Evolutionary conservation across 306 rosid species (phyloP).

Genomic region (Datisca glomerata): DNA sequence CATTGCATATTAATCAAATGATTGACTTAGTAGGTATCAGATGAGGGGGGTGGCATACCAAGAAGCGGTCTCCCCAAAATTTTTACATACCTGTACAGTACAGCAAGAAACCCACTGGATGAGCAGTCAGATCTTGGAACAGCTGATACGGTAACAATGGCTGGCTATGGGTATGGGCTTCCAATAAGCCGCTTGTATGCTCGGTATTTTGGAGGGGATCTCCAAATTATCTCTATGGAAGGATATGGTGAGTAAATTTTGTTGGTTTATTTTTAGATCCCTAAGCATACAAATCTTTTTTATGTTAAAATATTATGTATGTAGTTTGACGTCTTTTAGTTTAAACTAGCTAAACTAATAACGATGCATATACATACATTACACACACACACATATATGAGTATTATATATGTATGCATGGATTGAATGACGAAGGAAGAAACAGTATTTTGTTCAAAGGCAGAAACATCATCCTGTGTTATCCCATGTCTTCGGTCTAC

Average conservation of each 20-base stretch:
- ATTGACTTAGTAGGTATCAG: slow-evolving; percentile 45
- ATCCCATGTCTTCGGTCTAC: too few species aligned
- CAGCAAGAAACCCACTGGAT: slow-evolving; percentile 71
- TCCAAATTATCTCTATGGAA: slow-evolving; percentile 91
- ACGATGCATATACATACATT: too few species aligned
- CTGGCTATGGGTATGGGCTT: slow-evolving; percentile 91
- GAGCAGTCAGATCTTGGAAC: slow-evolving; percentile 49
- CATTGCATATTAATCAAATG: too few species aligned
- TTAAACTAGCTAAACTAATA: too few species aligned
- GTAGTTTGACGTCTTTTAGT: neutral
- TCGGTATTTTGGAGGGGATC: slow-evolving; percentile 82
- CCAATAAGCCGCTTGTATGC: slow-evolving; percentile 84
- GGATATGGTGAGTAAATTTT: slow-evolving; percentile 61
- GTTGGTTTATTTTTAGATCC: neutral
- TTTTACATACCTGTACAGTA: slow-evolving; percentile 89
- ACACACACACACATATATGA: too few species aligned
- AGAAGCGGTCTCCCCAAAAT: slow-evolving; percentile 76
- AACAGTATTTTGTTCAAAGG: too few species aligned
- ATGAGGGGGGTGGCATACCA: slow-evolving; percentile 83
- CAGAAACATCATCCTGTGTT: too few species aligned
- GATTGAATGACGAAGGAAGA: too few species aligned
- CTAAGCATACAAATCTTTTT: neutral
- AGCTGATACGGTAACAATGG: slow-evolving; percentile 63
- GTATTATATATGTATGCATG: too few species aligned
- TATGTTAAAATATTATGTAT: neutral